These are phyloP conservation scores for Leccinum barrowsii DNA, from an alignment of 768 basidiomycete species.

Conservation along the genomic window DNA sequence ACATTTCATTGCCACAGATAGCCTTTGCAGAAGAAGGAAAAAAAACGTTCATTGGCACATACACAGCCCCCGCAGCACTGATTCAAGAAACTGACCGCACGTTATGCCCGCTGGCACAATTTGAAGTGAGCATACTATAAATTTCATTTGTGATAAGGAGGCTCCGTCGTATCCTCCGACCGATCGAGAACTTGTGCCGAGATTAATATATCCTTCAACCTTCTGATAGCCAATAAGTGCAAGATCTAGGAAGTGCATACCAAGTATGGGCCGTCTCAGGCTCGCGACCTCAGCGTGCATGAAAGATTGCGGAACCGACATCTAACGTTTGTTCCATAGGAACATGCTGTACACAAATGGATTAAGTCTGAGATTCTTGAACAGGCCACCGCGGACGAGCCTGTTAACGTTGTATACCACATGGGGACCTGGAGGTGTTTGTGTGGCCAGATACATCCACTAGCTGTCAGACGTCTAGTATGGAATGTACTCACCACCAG, in stretches of 20 bases:
- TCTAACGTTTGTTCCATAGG: slow-evolving; percentile 1
- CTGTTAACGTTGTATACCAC: slow-evolving; percentile 1
- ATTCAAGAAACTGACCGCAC: slow-evolving; percentile 1
- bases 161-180: slow-evolving; percentile 7
- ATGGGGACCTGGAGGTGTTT: slow-evolving; percentile 1
- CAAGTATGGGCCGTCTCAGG: neutral
- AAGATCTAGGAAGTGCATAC: slow-evolving; percentile 5
- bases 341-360: neutral
- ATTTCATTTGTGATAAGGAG: slow-evolving; percentile 16
- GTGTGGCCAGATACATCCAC: slow-evolving; percentile 11
- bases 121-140: slow-evolving; percentile 5
- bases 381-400: slow-evolving; percentile 20
- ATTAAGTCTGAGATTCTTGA: slow-evolving; percentile 3
- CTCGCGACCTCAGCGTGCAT: slow-evolving; percentile 11
- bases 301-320: slow-evolving; percentile 15
- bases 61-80: neutral
- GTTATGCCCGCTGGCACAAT: neutral
- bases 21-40: slow-evolving; percentile 3
- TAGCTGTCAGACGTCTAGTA: slow-evolving; percentile 4
- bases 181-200: slow-evolving; percentile 21
- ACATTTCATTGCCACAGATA: slow-evolving; percentile 13
- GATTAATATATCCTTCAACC: slow-evolving; percentile 14
- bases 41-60: neutral
- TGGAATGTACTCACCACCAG: neutral
- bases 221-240: slow-evolving; percentile 12